Evolutionary conservation across 371 early-diverging fungal genomes (phyloP), one percentile per base, ranked within the genome.

Genomic region (Mucor velutinosus): DNA sequence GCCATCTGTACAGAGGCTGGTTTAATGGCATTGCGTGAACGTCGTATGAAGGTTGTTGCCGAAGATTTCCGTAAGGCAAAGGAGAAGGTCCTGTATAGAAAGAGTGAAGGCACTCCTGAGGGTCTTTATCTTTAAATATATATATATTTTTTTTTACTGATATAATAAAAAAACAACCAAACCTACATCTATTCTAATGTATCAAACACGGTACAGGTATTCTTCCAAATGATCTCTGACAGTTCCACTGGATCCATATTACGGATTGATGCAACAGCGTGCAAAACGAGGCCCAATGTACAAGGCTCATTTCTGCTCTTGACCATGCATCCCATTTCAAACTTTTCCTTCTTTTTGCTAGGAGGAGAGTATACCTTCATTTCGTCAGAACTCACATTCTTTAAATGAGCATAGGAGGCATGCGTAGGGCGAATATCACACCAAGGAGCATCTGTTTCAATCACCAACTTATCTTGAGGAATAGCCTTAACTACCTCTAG

Each of bases 1-100:
- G 99, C 99, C 61, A 97, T 99, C 59, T 99, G 99, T 86, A 99
- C 99, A 10, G 99, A 99, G 79, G 95, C 99, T 30, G 99, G 99
- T 65, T 86, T 99, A 80, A 79, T 99, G 74, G 99, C 99, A 19
- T 82, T 99, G 59, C 93, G 99, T 69, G 99, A 99, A 83, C 94
- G 99, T 72, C 90, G 99, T 74, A 99, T 98, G 96, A 95, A 95
- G 83, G 99, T 99, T 21, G 90, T 94, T 47, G 97, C 94, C 62
- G 97, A 97, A 65, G 99, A 99, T 84, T 95, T 99, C 76, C 90
- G 90, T 75, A 98, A 99, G 85, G 99, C 99, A 15, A 95, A 95
- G 76, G 99, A 99, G 76, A 99, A 99, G 87, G 99, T 99, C 23
- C 86, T 99, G 70, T 98, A 96, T 80, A 89, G 95, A 75, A 99